These are phyloP conservation scores for Pseudopithomyces maydicus DNA, from an alignment of 2,329 filamentous ascomycete species.

Conservation along the genomic window DNA sequence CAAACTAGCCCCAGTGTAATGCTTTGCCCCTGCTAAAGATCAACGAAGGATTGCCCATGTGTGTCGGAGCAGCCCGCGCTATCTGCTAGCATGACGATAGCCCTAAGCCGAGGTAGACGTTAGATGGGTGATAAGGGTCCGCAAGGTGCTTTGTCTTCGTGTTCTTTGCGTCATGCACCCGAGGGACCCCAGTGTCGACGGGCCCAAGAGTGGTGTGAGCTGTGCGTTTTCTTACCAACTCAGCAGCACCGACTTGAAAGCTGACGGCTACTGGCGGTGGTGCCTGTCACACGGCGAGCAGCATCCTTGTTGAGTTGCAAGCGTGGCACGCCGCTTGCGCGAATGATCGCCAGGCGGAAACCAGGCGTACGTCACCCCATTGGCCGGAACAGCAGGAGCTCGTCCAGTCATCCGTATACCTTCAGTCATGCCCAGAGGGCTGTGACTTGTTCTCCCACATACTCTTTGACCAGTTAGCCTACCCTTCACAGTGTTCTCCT, in stretches of 20 bases:
- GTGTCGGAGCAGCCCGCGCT: neutral
- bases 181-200: neutral
- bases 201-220: neutral
- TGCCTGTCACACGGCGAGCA: neutral
- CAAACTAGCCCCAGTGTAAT: neutral
- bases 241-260: neutral
- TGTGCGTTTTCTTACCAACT: neutral
- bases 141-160: constrained; percentile 3
- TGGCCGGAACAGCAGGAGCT: neutral
- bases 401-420: neutral
- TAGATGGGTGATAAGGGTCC: neutral
- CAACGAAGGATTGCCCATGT: neutral
- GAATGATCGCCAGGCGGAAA: constrained; percentile 5
- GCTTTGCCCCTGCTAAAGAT: neutral
- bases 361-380: neutral
- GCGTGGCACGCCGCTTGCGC: constrained; percentile 4
- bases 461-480: neutral
- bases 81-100: constrained; percentile 2
- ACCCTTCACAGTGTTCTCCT: no score
- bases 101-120: neutral
- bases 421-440: neutral
- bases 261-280: neutral
- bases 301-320: neutral
- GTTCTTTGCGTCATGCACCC: neutral
- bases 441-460: constrained; percentile 1